phyloP scores from a whole-genome alignment of 768 basidiomycete genomes.

The Boletellus ananas region DNA sequence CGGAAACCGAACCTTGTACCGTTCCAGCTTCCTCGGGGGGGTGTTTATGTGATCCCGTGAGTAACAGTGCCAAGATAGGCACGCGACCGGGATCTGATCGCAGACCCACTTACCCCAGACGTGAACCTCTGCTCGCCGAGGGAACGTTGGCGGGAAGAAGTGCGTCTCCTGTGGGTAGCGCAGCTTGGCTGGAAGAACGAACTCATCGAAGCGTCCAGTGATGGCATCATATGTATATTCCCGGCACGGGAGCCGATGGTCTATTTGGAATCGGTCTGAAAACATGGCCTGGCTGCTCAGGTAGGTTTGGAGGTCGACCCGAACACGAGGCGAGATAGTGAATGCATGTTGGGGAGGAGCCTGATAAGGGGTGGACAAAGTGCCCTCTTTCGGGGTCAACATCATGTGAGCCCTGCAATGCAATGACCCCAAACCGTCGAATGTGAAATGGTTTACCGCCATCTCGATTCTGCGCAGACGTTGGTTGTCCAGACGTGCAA shows the following conservation, averaged over 20 bases:
- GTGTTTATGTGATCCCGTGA: slow-evolving; percentile 1
- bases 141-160: slow-evolving; percentile 2
- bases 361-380: not conserved
- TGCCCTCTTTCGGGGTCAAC: not conserved
- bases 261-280: not conserved
- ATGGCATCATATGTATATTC: not conserved
- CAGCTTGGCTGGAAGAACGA: not conserved
- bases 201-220: not conserved
- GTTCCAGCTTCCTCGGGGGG: slow-evolving; percentile 12
- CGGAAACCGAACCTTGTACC: slow-evolving; percentile 9
- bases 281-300: not conserved
- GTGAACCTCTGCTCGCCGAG: slow-evolving; percentile 7
- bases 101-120: slow-evolving; percentile 14
- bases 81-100: not conserved
- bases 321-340: slow-evolving; percentile 10
- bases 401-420: not conserved
- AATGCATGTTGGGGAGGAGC: slow-evolving; percentile 4
- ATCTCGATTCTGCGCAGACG: not conserved
- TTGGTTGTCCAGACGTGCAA: too few species aligned
- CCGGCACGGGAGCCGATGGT: not conserved
- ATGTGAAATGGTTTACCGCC: not conserved
- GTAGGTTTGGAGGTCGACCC: slow-evolving; percentile 5
- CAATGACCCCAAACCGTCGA: not conserved
- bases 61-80: slow-evolving; percentile 17
- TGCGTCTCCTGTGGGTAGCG: slow-evolving; percentile 6